A percentile compares a stretch with the other conserved stretches of the same genome.
phyloP scores from a whole-genome alignment of 352 stramenopile species.

The Phytophthora litchii region DNA sequence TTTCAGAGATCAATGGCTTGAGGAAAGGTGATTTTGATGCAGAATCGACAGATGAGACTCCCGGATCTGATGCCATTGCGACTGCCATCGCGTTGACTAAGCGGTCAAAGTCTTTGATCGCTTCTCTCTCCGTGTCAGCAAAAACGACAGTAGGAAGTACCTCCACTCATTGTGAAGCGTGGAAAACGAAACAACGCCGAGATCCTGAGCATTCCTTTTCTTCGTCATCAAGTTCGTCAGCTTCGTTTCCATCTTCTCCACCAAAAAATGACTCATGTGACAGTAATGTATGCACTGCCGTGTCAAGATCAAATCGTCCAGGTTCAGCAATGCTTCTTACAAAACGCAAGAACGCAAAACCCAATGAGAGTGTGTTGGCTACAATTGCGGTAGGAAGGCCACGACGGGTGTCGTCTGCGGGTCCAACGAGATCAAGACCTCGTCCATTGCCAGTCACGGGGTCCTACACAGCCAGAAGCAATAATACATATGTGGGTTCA shows the following conservation, averaged over 20 bases:
- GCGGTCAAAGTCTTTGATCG: constrained; percentile 49
- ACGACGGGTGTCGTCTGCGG: constrained; percentile 29
- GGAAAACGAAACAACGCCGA: constrained; percentile 10
- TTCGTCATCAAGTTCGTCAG: constrained; percentile 30
- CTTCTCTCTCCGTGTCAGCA: constrained; percentile 28
- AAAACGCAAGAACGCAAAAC: constrained; percentile 14
- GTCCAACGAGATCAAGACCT: constrained; percentile 14
- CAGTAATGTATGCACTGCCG: constrained; percentile 5
- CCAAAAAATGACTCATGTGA: constrained; percentile 1
- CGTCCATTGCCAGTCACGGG: constrained; percentile 5
- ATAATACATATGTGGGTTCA: constrained; percentile 55
- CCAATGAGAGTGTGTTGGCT: neutral
- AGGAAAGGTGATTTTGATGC: neutral
- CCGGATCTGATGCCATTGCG: constrained; percentile 32
- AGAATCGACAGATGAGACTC: neutral
- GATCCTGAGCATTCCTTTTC: constrained; percentile 28
- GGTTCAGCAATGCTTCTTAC: constrained; percentile 29
- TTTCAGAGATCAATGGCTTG: no score
- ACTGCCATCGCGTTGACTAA: constrained; percentile 42
- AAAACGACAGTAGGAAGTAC: neutral
- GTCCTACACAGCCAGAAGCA: constrained; percentile 26
- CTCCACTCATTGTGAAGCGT: constrained; percentile 19
- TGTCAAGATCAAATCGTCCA: constrained; percentile 23
- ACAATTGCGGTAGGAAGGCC: constrained; percentile 4
- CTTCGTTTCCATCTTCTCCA: constrained; percentile 7